Evolutionary conservation across 495 filamentous ascomycete species (phyloP), one percentile per base, ranked within the genome.

Genomic region (Evansstolkia leycettana): DNA sequence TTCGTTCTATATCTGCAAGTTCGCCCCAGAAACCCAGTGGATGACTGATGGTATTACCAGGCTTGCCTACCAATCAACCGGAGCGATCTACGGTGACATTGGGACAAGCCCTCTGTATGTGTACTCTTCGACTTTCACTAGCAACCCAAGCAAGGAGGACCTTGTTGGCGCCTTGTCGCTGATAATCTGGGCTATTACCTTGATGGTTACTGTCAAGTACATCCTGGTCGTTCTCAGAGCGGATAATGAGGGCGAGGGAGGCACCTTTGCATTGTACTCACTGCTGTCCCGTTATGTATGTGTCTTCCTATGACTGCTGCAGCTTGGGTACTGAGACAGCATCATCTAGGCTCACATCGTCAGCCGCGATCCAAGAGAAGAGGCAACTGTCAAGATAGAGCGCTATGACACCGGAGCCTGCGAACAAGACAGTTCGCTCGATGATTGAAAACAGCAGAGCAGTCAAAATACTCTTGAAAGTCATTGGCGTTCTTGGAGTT

Each of bases 51-150:
- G n/a, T n/a, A n/a, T n/a, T n/a, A n/a, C n/a, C n/a, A n/a, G 62
- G 56, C 64, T 83, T 20, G 67, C 78, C 5, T 84, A 83, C 47
- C 78, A 82, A 50, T 76, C 72, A 0, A 69, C 74, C 28, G 80
- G 80, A 26, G 75, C 78, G 32, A 84, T 85, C 27, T 85, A 84
- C 47, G 80, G 80, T 6, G 80, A 85, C 40, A 85, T 84, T 41
- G 80, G 80, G 25, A 84, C 80, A 9, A 79, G 71, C 37, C 80
- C 80, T 7, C 69, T 83, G 17, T 84, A 83, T 40, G 79, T 82
- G 34, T 83, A 60, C 40, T 82, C 78, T 13, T 81, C 78, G 10
- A 83, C 79, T 0, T 84, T 84, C 47, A 56, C 62, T 28, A 54
- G 52, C 0, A 51, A 61, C 5, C 80, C 80, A 2, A 62, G 58